A percentile compares a stretch with the other conserved stretches of the same genome.
Conservation (phyloP, 768 basidiomycete genomes). For the Termitomyces sp. region DNA sequence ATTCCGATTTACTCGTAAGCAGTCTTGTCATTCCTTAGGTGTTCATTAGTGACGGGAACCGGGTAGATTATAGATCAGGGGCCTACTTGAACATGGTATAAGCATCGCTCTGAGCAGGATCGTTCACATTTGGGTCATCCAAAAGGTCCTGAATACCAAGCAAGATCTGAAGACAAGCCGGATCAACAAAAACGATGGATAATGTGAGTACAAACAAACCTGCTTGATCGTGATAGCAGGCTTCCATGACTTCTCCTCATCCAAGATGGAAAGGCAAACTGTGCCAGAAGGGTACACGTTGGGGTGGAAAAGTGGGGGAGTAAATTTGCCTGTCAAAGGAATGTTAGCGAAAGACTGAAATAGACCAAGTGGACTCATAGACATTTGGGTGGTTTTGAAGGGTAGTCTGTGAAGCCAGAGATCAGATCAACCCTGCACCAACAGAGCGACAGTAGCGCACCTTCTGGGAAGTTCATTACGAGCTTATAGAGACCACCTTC, state of each 20-base stretch:
- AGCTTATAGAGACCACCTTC: slow-evolving; percentile 95
- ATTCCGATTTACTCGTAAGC: slow-evolving; percentile 76
- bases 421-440: neutral
- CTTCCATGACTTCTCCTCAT: slow-evolving; percentile 99
- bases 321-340: slow-evolving; percentile 79
- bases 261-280: slow-evolving; percentile 94
- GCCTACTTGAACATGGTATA: slow-evolving; percentile 98
- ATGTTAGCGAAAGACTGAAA: neutral
- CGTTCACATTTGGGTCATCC: slow-evolving; percentile 93
- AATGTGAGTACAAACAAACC: slow-evolving; percentile 38
- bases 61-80: neutral
- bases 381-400: slow-evolving; percentile 96
- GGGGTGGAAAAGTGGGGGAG: slow-evolving; percentile 93
- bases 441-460: slow-evolving; percentile 34
- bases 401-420: slow-evolving; percentile 60
- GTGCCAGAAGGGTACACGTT: slow-evolving; percentile 99
- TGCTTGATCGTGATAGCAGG: slow-evolving; percentile 99
- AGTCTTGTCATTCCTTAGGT: slow-evolving; percentile 79
- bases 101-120: slow-evolving; percentile 97
- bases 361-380: slow-evolving; percentile 21
- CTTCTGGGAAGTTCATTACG: slow-evolving; percentile 94
- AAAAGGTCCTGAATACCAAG: slow-evolving; percentile 95
- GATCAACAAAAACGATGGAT: neutral
- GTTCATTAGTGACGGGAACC: slow-evolving; percentile 9
- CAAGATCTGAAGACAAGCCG: slow-evolving; percentile 60